Conservation (phyloP, 169 alveolate genomes). For the Toxoplasma gondii region DNA sequence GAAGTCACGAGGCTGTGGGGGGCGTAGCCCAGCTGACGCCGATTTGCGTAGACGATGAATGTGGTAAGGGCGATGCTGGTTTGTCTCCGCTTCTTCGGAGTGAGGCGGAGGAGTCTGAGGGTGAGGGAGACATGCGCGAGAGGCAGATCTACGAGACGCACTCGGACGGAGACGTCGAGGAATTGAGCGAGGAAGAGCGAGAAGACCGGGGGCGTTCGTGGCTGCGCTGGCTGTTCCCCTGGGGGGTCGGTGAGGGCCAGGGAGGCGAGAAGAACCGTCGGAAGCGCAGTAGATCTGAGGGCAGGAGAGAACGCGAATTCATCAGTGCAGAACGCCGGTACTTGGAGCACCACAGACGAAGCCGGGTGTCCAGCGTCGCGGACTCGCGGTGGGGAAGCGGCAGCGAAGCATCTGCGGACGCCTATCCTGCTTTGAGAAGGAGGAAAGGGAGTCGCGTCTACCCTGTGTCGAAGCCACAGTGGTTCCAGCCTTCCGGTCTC, state of each 20-base stretch:
- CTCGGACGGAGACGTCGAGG: background rate
- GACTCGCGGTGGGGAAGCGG: too few relatives aligned
- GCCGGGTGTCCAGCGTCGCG: too few relatives aligned
- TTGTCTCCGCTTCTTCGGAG: constrained; percentile 29
- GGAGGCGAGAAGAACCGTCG: background rate
- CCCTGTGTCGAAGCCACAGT: too few relatives aligned
- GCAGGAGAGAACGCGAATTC: background rate
- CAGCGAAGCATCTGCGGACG: too few relatives aligned
- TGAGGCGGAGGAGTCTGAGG: background rate
- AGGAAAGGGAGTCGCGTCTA: too few relatives aligned
- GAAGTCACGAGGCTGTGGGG: background rate
- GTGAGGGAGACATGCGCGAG: background rate
- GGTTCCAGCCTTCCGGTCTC: too few relatives aligned
- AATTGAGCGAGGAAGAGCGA: background rate
- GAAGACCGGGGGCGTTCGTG: background rate
- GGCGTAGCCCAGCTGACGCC: background rate
- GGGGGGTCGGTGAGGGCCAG: background rate
- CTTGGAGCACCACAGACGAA: too few relatives aligned
- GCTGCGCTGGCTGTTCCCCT: background rate
- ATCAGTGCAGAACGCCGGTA: background rate
- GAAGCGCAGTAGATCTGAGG: background rate
- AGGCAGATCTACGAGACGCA: background rate
- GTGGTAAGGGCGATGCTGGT: background rate
- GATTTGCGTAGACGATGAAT: background rate
- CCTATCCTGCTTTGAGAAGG: too few relatives aligned